Base-by-base conservation (phyloP, 352 stramenopile species). In the Chrysophaeum taylorii region DNA sequence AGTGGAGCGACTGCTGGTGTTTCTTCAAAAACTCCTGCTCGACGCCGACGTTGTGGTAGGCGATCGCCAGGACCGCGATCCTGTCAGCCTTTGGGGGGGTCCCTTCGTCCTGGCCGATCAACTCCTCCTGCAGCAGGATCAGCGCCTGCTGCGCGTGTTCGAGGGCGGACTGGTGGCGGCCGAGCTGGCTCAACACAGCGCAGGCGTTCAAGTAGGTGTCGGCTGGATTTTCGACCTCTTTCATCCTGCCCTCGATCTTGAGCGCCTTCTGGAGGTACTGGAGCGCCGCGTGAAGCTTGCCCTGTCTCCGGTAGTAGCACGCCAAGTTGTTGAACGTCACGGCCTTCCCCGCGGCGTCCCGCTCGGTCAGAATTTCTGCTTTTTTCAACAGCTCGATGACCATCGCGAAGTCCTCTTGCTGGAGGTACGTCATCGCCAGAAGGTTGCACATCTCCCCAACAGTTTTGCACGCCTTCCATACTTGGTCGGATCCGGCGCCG, bases 121-220 rank as follows among this genome's bases (percentile, higher is more conserved):
- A 81, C 67, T 96, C 91, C 78, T 96, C 89, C 43, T 97, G 90
- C 2, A 97, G 75, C 21, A 95, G 78, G 48, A 94, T 94, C 16
- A 97, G 74, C 2, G 91, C 91, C 7, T 82, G 89, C 64, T 97
- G 90, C 0, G 90, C 91, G 60, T 97, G 89, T 12, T 93, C 83
- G 2, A 96, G 75, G 0, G 91, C 91, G 42, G 78, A 89, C 36
- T 91, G 83, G 73, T 96, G 90, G 39, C 92, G 87, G 0, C 89
- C 89, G 4, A 95, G 79, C 42, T 95, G 88, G 0, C 88, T 96
- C 12, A 97, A 81, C 45, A 97, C 90, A 0, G 91, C 90, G 52
- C 91, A 97, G 72, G 95, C 90, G 77, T 97, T 97, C 16, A 97
- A 78, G 70, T 97, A 88, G 1, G 91, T 97, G 72, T 96, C 91